These are phyloP conservation scores for Mycena venus DNA, from an alignment of 768 basidiomycete species.

Conservation along the genomic window DNA sequence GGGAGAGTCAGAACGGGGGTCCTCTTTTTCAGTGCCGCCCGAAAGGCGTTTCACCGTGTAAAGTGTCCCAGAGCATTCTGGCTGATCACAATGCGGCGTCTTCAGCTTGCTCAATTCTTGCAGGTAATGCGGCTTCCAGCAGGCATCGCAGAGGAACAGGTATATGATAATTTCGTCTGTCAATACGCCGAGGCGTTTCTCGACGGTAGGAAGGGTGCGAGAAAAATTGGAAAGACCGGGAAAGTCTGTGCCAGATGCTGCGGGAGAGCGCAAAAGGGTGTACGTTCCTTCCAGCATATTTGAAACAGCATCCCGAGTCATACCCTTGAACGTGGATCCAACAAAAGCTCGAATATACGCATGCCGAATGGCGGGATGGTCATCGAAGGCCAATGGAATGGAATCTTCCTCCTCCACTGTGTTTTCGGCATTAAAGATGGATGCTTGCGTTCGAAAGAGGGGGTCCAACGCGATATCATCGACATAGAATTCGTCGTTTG, in stretches of 20 bases:
- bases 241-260: neutral
- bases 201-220: slow-evolving; percentile 33
- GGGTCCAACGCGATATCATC: no score
- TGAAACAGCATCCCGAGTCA: slow-evolving; percentile 24
- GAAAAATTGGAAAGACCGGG: slow-evolving; percentile 34
- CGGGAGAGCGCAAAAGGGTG: neutral
- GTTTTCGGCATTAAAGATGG: no score
- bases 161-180: slow-evolving; percentile 33
- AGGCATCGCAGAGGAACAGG: slow-evolving; percentile 32
- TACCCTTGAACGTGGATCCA: slow-evolving; percentile 28
- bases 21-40: neutral
- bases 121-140: slow-evolving; percentile 37
- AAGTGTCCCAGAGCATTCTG: neutral
- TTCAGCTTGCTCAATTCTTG: neutral
- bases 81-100: neutral
- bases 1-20: neutral
- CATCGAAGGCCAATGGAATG: slow-evolving; percentile 40
- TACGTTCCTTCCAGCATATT: slow-evolving; percentile 21
- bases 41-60: neutral
- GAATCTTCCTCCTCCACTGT: no score
- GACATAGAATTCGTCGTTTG: no score
- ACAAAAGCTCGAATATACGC: slow-evolving; percentile 40
- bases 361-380: slow-evolving; percentile 38
- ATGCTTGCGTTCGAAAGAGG: no score
- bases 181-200: slow-evolving; percentile 35